These are phyloP conservation scores for Zopfochytrium polystomum DNA, from an alignment of 371 early-diverging fungal genomes.

Conservation along the genomic window DNA sequence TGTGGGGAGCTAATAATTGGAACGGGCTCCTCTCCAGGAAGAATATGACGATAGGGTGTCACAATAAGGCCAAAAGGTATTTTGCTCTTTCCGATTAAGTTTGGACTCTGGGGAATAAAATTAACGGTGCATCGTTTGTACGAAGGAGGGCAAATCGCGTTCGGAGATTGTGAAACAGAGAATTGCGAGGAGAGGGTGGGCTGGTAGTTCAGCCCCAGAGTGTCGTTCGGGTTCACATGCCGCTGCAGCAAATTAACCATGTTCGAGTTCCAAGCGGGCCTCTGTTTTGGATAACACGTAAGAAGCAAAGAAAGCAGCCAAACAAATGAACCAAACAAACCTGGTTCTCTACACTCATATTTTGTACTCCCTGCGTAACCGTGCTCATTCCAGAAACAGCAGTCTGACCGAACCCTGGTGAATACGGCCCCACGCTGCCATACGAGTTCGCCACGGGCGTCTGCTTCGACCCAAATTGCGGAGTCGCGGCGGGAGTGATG, in stretches of 20 bases:
- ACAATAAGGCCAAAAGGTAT: constrained; percentile 86
- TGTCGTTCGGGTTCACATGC: constrained; percentile 17
- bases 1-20: constrained; percentile 76
- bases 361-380: constrained; percentile 16
- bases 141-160: constrained; percentile 63
- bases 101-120: constrained; percentile 77
- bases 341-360: constrained; percentile 17
- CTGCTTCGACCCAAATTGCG: constrained; percentile 10
- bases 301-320: background rate
- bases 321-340: background rate
- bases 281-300: background rate
- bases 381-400: constrained; percentile 21
- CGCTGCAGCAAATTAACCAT: constrained; percentile 31
- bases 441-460: background rate
- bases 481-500: constrained; percentile 1
- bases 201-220: constrained; percentile 17
- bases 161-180: constrained; percentile 40
- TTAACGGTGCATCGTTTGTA: constrained; percentile 88
- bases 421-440: background rate
- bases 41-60: constrained; percentile 67
- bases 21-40: constrained; percentile 59
- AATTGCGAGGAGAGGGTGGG: constrained; percentile 29
- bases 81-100: constrained; percentile 76
- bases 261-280: background rate
- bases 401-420: background rate